Percentiles rank a stretch among this genome's conserved stretches.
Evolutionary conservation across 2,329 filamentous ascomycete species (phyloP).

Genomic region (Lecanicillium sp.): DNA sequence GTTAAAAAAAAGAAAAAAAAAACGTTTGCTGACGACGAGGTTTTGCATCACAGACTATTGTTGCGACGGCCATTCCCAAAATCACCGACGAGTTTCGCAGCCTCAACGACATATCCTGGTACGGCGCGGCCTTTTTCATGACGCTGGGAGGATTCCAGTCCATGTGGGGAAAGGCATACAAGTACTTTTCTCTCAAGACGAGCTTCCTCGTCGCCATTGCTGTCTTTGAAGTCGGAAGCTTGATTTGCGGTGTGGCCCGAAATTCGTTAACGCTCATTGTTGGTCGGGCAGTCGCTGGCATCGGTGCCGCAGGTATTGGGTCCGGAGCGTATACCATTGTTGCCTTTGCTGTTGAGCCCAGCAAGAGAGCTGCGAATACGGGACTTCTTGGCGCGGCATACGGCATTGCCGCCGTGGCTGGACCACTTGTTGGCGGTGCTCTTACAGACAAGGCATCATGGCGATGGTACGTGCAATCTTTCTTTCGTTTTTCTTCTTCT

Average conservation of each 20-base stretch:
- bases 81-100: conserved; percentile 35
- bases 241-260: conserved; percentile 37
- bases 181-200: conserved; percentile 32
- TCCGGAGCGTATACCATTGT: conserved; percentile 39
- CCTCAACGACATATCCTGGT: conserved; percentile 41
- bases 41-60: no score
- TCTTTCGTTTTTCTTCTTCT: background rate
- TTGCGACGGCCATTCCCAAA: conserved; percentile 38
- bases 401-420: conserved; percentile 19
- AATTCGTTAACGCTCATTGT: conserved; percentile 36
- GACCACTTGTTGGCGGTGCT: conserved; percentile 23
- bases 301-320: conserved; percentile 38
- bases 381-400: conserved; percentile 20
- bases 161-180: conserved; percentile 24
- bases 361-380: conserved; percentile 18
- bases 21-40: no score
- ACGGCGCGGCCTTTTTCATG: conserved; percentile 37
- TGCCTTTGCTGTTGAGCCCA: conserved; percentile 21
- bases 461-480: conserved; percentile 21
- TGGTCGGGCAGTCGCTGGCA: conserved; percentile 39
- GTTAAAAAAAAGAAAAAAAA: no score
- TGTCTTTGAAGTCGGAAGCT: conserved; percentile 37
- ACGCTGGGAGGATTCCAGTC: conserved; percentile 23
- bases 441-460: conserved; percentile 21
- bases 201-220: conserved; percentile 31